Conservation (phyloP, 306 rosid species). For the Adenanthera pavonina region DNA sequence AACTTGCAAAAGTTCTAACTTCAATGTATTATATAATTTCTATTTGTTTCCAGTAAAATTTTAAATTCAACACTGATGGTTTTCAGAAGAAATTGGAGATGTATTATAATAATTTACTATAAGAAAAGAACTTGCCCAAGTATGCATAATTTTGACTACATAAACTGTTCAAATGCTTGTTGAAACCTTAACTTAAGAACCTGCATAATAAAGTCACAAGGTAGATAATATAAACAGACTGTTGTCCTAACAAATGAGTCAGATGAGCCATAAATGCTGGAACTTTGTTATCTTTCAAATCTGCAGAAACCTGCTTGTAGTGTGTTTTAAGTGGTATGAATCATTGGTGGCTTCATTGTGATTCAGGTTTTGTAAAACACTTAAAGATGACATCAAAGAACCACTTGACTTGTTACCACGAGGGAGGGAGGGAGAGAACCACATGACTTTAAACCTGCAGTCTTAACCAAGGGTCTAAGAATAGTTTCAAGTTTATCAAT, state of each 20-base stretch:
- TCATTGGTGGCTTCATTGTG: background rate
- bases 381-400: background rate
- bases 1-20: background rate
- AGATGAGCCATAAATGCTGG: too few relatives aligned
- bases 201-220: background rate
- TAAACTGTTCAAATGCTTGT: constrained; percentile 3
- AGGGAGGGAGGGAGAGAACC: background rate
- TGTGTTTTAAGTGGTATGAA: background rate
- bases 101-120: background rate
- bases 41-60: constrained; percentile 12
- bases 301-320: background rate
- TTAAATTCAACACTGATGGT: constrained; percentile 18
- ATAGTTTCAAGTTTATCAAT: background rate
- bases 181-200: background rate
- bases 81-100: constrained; percentile 16
- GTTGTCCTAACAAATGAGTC: background rate
- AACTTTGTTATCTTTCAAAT: too few relatives aligned
- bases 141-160: constrained; percentile 11
- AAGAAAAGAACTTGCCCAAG: constrained; percentile 19
- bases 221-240: background rate
- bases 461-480: background rate
- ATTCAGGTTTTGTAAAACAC: background rate
- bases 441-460: background rate
- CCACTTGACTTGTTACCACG: background rate
- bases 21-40: background rate